phyloP scores from a whole-genome alignment of 768 basidiomycete genomes.

The Trametes cubensis region DNA sequence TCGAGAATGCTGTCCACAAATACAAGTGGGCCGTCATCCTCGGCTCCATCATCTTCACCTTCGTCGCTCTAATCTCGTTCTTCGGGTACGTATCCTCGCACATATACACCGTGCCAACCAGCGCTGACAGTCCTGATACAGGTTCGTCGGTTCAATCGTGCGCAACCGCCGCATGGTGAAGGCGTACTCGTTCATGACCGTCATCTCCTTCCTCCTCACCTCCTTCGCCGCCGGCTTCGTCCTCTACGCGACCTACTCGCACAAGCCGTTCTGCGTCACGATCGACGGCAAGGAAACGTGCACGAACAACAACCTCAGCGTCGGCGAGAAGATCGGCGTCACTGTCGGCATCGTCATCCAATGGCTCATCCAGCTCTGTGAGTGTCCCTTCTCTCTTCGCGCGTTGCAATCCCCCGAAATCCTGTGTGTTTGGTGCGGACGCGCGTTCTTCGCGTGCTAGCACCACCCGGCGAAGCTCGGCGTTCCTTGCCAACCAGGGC shows the following conservation, averaged over 20 bases:
- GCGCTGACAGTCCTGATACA: background rate
- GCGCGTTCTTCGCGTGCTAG: background rate
- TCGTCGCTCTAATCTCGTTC: constrained; percentile 31
- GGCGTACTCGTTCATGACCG: constrained; percentile 30
- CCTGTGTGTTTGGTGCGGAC: too few species aligned
- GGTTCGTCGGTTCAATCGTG: constrained; percentile 33
- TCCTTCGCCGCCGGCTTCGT: constrained; percentile 23
- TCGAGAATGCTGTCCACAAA: constrained; percentile 10
- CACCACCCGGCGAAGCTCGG: constrained; percentile 1
- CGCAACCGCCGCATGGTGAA: constrained; percentile 34
- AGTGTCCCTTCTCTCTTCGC: constrained; percentile 11
- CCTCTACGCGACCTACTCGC: constrained; percentile 29
- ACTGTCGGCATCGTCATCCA: constrained; percentile 24
- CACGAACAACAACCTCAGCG: constrained; percentile 22
- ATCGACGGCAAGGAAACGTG: constrained; percentile 19
- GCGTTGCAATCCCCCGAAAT: background rate
- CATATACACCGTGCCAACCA: background rate
- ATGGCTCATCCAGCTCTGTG: constrained; percentile 32
- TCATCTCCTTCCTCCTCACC: constrained; percentile 30
- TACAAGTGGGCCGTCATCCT: constrained; percentile 27
- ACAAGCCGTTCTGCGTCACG: constrained; percentile 26
- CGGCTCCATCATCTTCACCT: constrained; percentile 26
- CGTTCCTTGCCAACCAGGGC: background rate
- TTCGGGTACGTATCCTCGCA: constrained; percentile 28
- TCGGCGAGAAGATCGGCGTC: constrained; percentile 28